Conservation (phyloP, 208 protist genomes). For the Tritrichomonas musculus region DNA sequence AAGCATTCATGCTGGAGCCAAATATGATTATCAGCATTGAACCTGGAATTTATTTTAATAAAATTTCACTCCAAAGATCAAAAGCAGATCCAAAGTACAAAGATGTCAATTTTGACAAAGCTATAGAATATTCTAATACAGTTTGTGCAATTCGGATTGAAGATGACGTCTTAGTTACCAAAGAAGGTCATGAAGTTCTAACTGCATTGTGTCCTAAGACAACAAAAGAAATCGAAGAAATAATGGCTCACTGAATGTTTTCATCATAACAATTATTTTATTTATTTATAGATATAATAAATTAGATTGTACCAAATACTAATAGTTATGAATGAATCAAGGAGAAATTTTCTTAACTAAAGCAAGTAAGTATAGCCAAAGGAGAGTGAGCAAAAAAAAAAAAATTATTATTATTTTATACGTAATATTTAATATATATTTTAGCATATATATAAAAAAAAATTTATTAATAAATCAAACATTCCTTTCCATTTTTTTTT, state of each 20-base stretch:
- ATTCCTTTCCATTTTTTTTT: too few relatives aligned
- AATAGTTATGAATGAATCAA: too few relatives aligned
- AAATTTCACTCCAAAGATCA: neutral
- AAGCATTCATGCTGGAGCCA: neutral
- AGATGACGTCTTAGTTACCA: neutral
- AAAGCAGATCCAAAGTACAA: neutral
- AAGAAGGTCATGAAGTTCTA: neutral
- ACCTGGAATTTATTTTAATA: slow-evolving; percentile 21
- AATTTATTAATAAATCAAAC: too few relatives aligned
- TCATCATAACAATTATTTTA: too few relatives aligned
- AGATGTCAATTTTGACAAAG: neutral
- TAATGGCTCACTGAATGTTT: neutral
- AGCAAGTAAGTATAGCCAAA: too few relatives aligned
- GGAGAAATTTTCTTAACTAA: too few relatives aligned
- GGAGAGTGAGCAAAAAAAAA: too few relatives aligned
- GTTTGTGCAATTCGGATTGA: neutral
- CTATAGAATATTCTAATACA: neutral
- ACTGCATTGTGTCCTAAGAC: neutral
- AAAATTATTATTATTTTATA: too few relatives aligned
- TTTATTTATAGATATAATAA: too few relatives aligned
- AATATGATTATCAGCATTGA: neutral
- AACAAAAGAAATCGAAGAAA: neutral
- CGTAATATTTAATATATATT: too few relatives aligned
- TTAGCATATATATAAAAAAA: too few relatives aligned
- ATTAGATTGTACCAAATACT: too few relatives aligned